Percentiles rank a stretch among this genome's conserved stretches.
These are phyloP conservation scores for Chimonanthus praecox DNA, from an alignment of 164 flowering plant species.

Conservation along the genomic window DNA sequence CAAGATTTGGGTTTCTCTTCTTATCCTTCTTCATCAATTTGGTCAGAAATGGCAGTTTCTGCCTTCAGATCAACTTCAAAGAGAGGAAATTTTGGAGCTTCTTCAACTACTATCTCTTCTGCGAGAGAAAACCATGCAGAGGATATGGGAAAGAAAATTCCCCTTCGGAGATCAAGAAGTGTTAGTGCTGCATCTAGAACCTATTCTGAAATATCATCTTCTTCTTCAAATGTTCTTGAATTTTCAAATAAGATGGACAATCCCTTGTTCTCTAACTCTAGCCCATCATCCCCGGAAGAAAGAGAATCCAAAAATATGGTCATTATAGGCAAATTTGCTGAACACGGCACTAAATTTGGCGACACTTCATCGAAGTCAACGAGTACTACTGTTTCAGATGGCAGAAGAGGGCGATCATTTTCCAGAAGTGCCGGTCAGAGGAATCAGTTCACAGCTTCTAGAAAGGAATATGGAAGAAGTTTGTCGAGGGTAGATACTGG, in stretches of 20 bases:
- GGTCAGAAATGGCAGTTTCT: constrained; percentile 43
- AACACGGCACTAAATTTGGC: not conserved
- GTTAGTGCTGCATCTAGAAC: constrained; percentile 48
- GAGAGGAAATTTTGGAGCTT: constrained; percentile 26
- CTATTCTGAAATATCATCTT: not conserved
- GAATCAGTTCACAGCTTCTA: constrained; percentile 9
- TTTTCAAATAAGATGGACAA: constrained; percentile 58
- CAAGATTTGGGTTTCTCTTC: not conserved
- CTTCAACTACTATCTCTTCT: constrained; percentile 12
- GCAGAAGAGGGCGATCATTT: constrained; percentile 51
- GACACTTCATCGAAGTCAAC: not conserved
- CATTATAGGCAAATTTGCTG: constrained; percentile 7
- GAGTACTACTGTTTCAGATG: constrained; percentile 14
- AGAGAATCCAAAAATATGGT: constrained; percentile 6
- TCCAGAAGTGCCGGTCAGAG: constrained; percentile 22
- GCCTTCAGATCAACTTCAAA: constrained; percentile 59
- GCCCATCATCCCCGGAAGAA: constrained; percentile 22
- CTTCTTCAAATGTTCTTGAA: constrained; percentile 17
- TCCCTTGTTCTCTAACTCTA: constrained; percentile 47
- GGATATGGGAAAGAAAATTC: constrained; percentile 19
- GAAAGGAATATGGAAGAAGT: constrained; percentile 41
- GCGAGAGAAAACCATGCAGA: constrained; percentile 14
- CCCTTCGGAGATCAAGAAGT: constrained; percentile 52
- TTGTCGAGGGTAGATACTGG: constrained; percentile 42
- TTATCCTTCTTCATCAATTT: too few species aligned